phyloP scores from a whole-genome alignment of 176 grass and related monocot genomes.

The Pontederia crassipes region DNA sequence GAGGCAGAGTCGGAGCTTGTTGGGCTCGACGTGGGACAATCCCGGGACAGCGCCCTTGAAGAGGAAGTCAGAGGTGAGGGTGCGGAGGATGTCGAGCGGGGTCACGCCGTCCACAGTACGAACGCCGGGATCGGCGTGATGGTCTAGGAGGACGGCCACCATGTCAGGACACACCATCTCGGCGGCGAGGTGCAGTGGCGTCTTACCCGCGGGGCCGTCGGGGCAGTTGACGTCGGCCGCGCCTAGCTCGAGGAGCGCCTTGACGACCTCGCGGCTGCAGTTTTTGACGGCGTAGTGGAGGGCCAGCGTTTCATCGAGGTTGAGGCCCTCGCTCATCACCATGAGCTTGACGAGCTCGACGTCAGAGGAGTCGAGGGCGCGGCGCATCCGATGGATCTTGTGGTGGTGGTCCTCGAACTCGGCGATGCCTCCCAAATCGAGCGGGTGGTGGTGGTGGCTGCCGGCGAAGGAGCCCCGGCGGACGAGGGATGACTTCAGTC shows the following conservation, averaged over 20 bases:
- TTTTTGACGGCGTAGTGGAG: slow-evolving; percentile 89
- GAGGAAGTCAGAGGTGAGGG: slow-evolving; percentile 96
- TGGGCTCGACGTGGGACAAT: slow-evolving; percentile 83
- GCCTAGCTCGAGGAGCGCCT: slow-evolving; percentile 93
- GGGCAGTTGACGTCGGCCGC: slow-evolving; percentile 88
- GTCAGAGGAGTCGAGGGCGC: slow-evolving; percentile 86
- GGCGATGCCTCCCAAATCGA: slow-evolving; percentile 7
- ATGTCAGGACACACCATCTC: slow-evolving; percentile 95
- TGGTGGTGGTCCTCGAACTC: slow-evolving; percentile 45
- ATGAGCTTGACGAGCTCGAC: slow-evolving; percentile 99
- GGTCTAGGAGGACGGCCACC: slow-evolving; percentile 95
- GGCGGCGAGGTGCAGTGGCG: slow-evolving; percentile 68
- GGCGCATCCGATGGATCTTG: slow-evolving; percentile 58
- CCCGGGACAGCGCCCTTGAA: slow-evolving; percentile 95
- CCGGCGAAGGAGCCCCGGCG: slow-evolving; percentile 40
- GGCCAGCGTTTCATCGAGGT: slow-evolving; percentile 89
- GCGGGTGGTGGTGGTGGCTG: slow-evolving; percentile 6
- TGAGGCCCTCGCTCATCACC: slow-evolving; percentile 96
- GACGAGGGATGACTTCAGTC: slow-evolving; percentile 25
- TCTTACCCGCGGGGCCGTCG: slow-evolving; percentile 66
- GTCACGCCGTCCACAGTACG: slow-evolving; percentile 70
- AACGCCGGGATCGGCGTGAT: slow-evolving; percentile 85
- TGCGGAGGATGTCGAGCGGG: slow-evolving; percentile 75
- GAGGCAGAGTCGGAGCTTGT: slow-evolving; percentile 91
- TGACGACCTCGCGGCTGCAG: slow-evolving; percentile 90